Percentiles rank a stretch among this genome's conserved stretches.
Conservation (phyloP, 768 basidiomycete genomes). For the Calocera cornea region DNA sequence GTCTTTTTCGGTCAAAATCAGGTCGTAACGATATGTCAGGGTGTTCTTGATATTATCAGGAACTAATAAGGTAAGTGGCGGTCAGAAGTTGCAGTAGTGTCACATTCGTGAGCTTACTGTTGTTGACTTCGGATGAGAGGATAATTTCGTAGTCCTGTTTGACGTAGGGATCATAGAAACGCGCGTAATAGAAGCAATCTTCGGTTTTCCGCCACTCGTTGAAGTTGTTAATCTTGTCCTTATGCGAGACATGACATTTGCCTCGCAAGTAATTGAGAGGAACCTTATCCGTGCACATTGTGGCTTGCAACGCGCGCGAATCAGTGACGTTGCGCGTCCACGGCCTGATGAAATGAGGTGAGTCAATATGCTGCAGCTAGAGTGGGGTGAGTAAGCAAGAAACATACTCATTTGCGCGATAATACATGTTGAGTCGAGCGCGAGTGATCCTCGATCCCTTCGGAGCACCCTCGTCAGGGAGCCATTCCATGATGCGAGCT, state of each 20-base stretch:
- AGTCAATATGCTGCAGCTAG: background rate
- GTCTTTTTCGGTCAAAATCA: constrained; percentile 89
- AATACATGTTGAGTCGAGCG: constrained; percentile 90
- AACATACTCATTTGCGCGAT: constrained; percentile 66
- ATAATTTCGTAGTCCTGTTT: constrained; percentile 97
- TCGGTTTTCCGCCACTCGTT: constrained; percentile 87
- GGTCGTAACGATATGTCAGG: constrained; percentile 76
- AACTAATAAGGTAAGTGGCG: constrained; percentile 34
- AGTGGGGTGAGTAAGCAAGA: constrained; percentile 12
- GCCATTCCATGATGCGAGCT: constrained; percentile 92
- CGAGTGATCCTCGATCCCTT: constrained; percentile 57
- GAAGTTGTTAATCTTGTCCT: constrained; percentile 88
- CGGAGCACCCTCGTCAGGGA: constrained; percentile 60
- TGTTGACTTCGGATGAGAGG: constrained; percentile 69
- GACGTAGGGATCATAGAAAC: constrained; percentile 93
- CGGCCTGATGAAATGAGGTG: constrained; percentile 31
- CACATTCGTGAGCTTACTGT: constrained; percentile 46
- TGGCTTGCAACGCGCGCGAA: constrained; percentile 80
- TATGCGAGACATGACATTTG: constrained; percentile 85
- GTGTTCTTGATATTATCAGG: constrained; percentile 67
- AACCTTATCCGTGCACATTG: constrained; percentile 92
- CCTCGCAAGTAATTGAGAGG: constrained; percentile 87
- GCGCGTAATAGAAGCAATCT: constrained; percentile 92
- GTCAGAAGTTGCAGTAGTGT: constrained; percentile 13
- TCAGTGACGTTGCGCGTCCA: constrained; percentile 83